Percentiles rank a stretch among this genome's conserved stretches.
These are phyloP conservation scores for Hylodesmum podocarpum DNA, from an alignment of 306 rosid genomes.

Conservation along the genomic window DNA sequence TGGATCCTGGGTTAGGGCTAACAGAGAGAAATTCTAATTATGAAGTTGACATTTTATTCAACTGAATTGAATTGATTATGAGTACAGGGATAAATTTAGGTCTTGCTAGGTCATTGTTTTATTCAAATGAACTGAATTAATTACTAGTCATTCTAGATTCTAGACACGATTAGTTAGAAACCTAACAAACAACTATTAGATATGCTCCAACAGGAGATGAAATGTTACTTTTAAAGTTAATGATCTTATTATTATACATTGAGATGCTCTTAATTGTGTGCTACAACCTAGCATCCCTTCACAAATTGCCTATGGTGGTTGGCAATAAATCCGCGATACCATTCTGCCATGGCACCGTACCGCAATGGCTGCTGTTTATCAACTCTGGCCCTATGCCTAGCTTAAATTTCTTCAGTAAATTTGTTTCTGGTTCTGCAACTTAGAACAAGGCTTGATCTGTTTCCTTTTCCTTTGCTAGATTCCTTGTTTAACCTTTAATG, in stretches of 20 bases:
- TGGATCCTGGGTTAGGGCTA: too few relatives aligned
- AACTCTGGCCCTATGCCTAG: neutral
- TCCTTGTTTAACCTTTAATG: neutral
- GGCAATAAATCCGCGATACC: too few relatives aligned
- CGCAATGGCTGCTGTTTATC: too few relatives aligned
- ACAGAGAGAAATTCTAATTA: neutral
- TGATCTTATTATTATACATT: neutral
- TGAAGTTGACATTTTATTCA: neutral
- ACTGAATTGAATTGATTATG: neutral
- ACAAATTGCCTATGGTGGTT: too few relatives aligned
- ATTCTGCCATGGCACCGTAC: too few relatives aligned
- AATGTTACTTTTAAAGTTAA: neutral
- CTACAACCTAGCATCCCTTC: neutral
- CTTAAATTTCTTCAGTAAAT: neutral
- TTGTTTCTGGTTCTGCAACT: conserved; percentile 21
- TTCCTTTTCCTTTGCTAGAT: conserved; percentile 11
- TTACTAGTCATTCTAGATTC: neutral
- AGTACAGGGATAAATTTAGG: too few relatives aligned
- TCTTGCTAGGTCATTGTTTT: too few relatives aligned
- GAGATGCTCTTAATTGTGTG: neutral
- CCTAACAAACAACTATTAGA: neutral
- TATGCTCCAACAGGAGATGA: neutral
- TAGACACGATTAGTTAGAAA: neutral
- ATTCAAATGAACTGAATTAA: neutral
- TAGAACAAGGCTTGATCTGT: neutral